Percentiles rank a stretch among this genome's conserved stretches.
Evolutionary conservation across 164 flowering plant species (phyloP).

Genomic region (Euptelea pleiosperma): DNA sequence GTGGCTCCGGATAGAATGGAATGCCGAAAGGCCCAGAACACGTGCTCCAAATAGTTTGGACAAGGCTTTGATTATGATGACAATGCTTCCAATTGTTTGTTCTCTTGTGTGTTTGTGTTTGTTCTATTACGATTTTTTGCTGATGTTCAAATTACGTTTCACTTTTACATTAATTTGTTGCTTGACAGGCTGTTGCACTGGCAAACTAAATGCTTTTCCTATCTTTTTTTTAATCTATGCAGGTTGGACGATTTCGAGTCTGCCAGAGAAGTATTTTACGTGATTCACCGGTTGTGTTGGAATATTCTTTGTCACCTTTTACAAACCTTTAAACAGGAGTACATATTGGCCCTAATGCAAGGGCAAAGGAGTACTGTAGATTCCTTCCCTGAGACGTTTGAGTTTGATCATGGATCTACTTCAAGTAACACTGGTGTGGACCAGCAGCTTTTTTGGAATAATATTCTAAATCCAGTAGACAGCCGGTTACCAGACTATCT

Average conservation of each 20-base stretch:
- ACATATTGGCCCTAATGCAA: slow-evolving; percentile 42
- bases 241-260: not conserved
- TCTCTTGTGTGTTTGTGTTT: too few relatives aligned
- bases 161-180: not conserved
- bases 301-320: not conserved
- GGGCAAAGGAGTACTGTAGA: slow-evolving; percentile 37
- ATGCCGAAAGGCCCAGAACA: too few relatives aligned
- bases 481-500: slow-evolving; percentile 28
- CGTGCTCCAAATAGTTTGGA: too few relatives aligned
- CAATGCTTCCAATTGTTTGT: too few relatives aligned
- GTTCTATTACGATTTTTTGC: too few relatives aligned
- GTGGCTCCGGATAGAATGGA: too few relatives aligned
- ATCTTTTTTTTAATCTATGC: not conserved
- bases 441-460: slow-evolving; percentile 39
- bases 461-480: slow-evolving; percentile 35
- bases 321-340: not conserved
- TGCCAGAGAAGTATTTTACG: not conserved
- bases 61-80: too few relatives aligned
- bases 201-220: not conserved
- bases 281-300: not conserved
- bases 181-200: not conserved
- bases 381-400: slow-evolving; percentile 43
- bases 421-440: slow-evolving; percentile 31
- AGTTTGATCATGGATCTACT: slow-evolving; percentile 48
- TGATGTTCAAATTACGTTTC: not conserved